phyloP scores from a whole-genome alignment of 2,329 filamentous ascomycete species.

The Diaporthe citriasiana region DNA sequence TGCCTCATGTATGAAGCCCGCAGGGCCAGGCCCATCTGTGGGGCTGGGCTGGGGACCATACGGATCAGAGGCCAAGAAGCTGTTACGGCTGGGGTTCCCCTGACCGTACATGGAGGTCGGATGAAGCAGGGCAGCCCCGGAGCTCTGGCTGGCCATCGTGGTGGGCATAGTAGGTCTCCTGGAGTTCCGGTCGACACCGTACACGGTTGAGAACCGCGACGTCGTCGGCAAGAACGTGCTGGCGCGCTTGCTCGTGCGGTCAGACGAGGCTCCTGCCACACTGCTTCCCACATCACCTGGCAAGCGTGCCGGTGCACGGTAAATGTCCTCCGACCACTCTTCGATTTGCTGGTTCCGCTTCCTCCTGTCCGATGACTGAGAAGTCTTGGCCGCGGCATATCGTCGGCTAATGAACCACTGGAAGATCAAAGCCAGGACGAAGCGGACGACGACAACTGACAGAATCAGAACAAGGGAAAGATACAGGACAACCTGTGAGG shows the following conservation, averaged over 20 bases:
- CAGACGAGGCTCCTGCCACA: constrained; percentile 70
- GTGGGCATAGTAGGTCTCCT: constrained; percentile 75
- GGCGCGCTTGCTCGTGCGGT: constrained; percentile 82
- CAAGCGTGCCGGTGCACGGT: constrained; percentile 87
- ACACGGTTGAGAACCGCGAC: constrained; percentile 93
- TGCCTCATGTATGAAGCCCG: constrained; percentile 95
- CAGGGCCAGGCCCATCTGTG: constrained; percentile 81
- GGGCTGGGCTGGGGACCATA: constrained; percentile 65
- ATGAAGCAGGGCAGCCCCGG: constrained; percentile 79
- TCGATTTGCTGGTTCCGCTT: constrained; percentile 94
- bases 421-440: constrained; percentile 89
- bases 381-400: constrained; percentile 88
- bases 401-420: constrained; percentile 95
- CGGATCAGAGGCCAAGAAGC: constrained; percentile 73
- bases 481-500: constrained; percentile 96
- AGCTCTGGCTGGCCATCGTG: constrained; percentile 94
- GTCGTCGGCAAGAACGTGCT: constrained; percentile 92
- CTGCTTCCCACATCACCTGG: constrained; percentile 80
- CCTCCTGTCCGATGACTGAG: constrained; percentile 83
- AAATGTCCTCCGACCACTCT: constrained; percentile 98
- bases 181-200: constrained; percentile 76
- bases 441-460: constrained; percentile 87
- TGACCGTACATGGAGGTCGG: constrained; percentile 80
- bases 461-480: constrained; percentile 93
- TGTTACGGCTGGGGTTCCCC: constrained; percentile 73